Base-by-base conservation (phyloP, 2,329 filamentous ascomycete genomes). In the Sclerotinia spermophila region DNA sequence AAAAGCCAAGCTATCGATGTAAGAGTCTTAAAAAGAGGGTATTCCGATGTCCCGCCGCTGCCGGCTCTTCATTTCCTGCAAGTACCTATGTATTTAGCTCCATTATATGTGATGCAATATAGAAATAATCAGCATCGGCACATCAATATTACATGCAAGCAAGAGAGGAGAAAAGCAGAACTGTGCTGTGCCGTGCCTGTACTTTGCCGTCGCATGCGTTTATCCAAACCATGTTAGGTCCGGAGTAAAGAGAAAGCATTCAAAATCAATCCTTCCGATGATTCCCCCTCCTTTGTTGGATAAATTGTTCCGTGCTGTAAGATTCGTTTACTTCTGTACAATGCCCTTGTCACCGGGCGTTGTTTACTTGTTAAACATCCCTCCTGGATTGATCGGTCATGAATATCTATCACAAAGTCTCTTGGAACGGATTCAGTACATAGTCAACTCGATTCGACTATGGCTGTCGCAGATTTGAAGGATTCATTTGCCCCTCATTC, bases 61-160 rank as follows among this genome's bases (percentile, higher is more conserved):
- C 56, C 58, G 40, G 45, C 35, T 56, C 8, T 40, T 21, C 55
- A n/a, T 24, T 24, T 40, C 33, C 33, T 59, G 56, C 56, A 40
- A 59, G 33, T 59, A 35, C 21, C 6, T 66, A 58, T 35, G 33
- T 58, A n/a, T 40, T 5, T 66, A n/a, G 35, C 38, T 66, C 30
- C 62, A 64, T n/a, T n/a, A n/a, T 64, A 64, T 69, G 45, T 53
- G 48, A 69, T 69, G 67, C 48, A 56, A 62, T 69, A 65, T 56
- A 69, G 44, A 27, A 33, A 42, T 40, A 42, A 58, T 33, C 35
- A 66, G 61, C 61, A 48, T 65, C 44, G 44, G 44, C 19, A 51
- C 33, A 38, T 64, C 15, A n/a, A 65, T 53, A 65, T 65, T 44
- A 44, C 38, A 58, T 69, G 48, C 35, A 69, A 56, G 27, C 67